These are phyloP conservation scores for Coriolopsis trogii DNA, from an alignment of 1,284 basidiomycete species.

Conservation along the genomic window DNA sequence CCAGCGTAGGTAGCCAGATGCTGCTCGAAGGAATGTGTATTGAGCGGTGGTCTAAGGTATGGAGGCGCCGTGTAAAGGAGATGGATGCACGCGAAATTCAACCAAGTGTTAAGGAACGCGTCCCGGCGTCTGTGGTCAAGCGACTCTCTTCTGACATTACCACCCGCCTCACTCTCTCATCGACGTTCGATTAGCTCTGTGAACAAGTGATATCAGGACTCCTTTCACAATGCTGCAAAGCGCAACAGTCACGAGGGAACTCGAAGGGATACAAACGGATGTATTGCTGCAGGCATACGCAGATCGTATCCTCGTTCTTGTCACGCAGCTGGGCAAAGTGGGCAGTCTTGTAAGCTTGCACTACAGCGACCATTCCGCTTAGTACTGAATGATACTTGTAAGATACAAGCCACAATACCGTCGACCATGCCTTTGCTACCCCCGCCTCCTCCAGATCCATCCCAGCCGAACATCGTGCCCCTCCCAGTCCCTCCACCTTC, in stretches of 20 bases:
- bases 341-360: slow-evolving; percentile 70
- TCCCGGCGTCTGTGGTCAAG: no score
- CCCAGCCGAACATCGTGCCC: slow-evolving; percentile 36
- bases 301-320: slow-evolving; percentile 79
- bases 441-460: slow-evolving; percentile 39
- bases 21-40: no score
- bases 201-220: no score
- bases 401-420: slow-evolving; percentile 86
- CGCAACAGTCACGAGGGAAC: slow-evolving; percentile 43
- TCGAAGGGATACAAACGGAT: slow-evolving; percentile 70
- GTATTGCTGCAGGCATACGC: slow-evolving; percentile 77
- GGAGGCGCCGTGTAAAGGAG: no score
- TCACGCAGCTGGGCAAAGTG: slow-evolving; percentile 89
- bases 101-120: no score
- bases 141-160: no score
- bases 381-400: slow-evolving; percentile 1
- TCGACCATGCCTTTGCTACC: slow-evolving; percentile 61
- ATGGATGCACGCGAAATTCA: no score
- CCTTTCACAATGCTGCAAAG: slow-evolving; percentile 29
- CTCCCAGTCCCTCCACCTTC: slow-evolving; percentile 75
- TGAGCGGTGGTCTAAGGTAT: no score
- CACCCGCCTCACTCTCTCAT: no score
- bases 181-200: no score
- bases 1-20: no score
- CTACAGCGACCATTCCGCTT: not conserved